A percentile compares a stretch with the other conserved stretches of the same genome.
These are phyloP conservation scores for Arthroderma uncinatum DNA, from an alignment of 2,329 filamentous ascomycete species.

Conservation along the genomic window DNA sequence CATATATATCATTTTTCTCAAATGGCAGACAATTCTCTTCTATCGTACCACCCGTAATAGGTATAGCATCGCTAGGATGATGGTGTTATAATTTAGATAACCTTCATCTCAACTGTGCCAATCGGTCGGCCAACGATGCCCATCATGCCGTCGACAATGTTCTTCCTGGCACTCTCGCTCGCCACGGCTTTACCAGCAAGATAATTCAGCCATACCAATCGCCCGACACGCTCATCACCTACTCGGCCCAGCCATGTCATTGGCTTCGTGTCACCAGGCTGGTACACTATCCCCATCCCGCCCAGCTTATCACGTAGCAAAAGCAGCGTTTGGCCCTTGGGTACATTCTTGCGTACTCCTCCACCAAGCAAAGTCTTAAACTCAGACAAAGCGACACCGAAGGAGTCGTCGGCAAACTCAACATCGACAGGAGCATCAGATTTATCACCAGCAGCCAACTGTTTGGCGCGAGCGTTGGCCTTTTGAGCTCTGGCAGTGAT, in stretches of 20 bases:
- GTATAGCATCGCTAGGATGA: too few species aligned
- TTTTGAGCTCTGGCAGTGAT: constrained; percentile 62
- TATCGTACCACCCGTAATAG: not conserved
- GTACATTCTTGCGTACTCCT: constrained; percentile 54
- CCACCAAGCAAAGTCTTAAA: constrained; percentile 78
- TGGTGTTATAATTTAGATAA: too few species aligned
- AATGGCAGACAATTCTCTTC: not conserved
- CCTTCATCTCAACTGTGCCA: constrained; percentile 73
- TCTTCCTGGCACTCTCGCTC: constrained; percentile 68
- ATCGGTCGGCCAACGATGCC: constrained; percentile 78
- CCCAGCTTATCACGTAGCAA: constrained; percentile 58
- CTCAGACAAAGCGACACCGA: constrained; percentile 60
- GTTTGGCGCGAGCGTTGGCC: constrained; percentile 38
- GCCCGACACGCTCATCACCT: constrained; percentile 65
- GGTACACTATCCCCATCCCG: constrained; percentile 55
- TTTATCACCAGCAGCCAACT: constrained; percentile 29
- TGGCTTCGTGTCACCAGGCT: constrained; percentile 38
- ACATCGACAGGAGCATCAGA: constrained; percentile 24
- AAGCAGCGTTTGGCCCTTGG: constrained; percentile 68
- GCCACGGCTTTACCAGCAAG: constrained; percentile 77
- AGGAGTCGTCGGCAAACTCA: constrained; percentile 59
- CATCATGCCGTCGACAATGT: constrained; percentile 77
- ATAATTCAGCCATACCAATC: constrained; percentile 81
- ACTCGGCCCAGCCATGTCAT: constrained; percentile 58
- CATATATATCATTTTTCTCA: not conserved